Conservation (phyloP, 2,329 filamentous ascomycete species). For the Xylariales sp. region DNA sequence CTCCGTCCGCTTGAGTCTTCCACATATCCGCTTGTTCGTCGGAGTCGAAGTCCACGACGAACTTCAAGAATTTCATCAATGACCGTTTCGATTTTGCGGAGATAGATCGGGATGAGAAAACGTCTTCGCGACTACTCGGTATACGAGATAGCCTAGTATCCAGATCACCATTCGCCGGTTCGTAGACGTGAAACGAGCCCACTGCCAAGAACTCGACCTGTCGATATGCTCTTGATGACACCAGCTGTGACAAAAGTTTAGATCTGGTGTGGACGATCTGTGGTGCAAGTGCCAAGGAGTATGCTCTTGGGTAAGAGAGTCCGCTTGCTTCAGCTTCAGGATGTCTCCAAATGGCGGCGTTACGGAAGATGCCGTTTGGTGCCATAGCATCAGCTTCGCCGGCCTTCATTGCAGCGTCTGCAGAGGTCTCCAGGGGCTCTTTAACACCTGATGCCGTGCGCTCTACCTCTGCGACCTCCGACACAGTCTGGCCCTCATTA, state of each 20-base stretch:
- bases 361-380: slow-evolving; percentile 27
- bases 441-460: slow-evolving; percentile 17
- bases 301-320: slow-evolving; percentile 64
- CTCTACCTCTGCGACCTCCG: too few species aligned
- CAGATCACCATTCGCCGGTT: slow-evolving; percentile 26
- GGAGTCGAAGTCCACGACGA: slow-evolving; percentile 69
- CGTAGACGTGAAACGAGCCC: slow-evolving; percentile 83
- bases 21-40: slow-evolving; percentile 51
- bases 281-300: slow-evolving; percentile 78
- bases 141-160: slow-evolving; percentile 57
- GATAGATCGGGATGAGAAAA: slow-evolving; percentile 75
- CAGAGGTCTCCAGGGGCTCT: slow-evolving; percentile 30
- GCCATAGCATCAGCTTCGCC: neutral
- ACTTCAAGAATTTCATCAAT: slow-evolving; percentile 91
- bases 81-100: slow-evolving; percentile 76
- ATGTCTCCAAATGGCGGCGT: slow-evolving; percentile 33
- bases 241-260: slow-evolving; percentile 68
- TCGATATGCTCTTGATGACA: slow-evolving; percentile 83
- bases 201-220: slow-evolving; percentile 93
- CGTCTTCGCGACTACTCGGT: slow-evolving; percentile 85
- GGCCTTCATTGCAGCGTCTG: neutral
- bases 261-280: slow-evolving; percentile 84
- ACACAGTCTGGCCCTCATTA: too few species aligned
- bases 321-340: slow-evolving; percentile 30
- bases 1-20: slow-evolving; percentile 49